Percentiles rank a stretch among this genome's conserved stretches.
phyloP scores from a whole-genome alignment of 75 land plant species.

The Pinus albicaulis region DNA sequence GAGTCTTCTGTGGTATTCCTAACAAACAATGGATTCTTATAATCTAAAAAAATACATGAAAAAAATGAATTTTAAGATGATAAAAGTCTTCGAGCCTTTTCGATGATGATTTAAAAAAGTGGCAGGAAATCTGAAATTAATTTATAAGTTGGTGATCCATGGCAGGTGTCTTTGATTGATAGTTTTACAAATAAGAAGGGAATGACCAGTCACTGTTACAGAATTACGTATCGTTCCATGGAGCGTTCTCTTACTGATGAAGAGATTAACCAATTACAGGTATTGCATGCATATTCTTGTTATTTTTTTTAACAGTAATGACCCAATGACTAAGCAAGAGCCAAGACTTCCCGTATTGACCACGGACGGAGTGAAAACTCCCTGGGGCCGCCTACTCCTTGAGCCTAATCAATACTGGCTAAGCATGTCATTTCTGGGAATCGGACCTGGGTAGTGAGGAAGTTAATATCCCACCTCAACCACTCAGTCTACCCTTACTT shows the following conservation, averaged over 20 bases:
- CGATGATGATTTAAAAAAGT: not conserved
- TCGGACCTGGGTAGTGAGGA: too few relatives aligned
- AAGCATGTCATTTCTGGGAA: too few relatives aligned
- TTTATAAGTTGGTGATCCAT: not conserved
- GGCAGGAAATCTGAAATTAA: not conserved
- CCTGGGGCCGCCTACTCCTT: too few relatives aligned
- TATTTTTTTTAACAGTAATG: too few relatives aligned
- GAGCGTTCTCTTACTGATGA: conserved; percentile 98
- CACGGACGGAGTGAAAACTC: too few relatives aligned
- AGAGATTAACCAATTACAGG: conserved; percentile 92
- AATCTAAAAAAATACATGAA: not conserved
- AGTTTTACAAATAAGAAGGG: conserved; percentile 94
- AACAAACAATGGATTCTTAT: not conserved
- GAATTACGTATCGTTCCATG: conserved; percentile 93
- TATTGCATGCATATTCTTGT: conserved; percentile 6
- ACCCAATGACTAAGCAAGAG: too few relatives aligned
- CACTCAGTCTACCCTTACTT: too few relatives aligned
- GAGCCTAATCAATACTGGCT: too few relatives aligned
- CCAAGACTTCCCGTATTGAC: too few relatives aligned
- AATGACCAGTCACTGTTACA: conserved; percentile 90
- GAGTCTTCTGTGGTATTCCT: not conserved
- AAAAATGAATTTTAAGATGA: not conserved
- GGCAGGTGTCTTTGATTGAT: conserved; percentile 79
- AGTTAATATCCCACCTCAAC: too few relatives aligned
- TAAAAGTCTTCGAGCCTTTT: not conserved